Evolutionary conservation across 75 land plant genomes (phyloP), one percentile per base, ranked within the genome.

Genomic region (Larix kaempferi): DNA sequence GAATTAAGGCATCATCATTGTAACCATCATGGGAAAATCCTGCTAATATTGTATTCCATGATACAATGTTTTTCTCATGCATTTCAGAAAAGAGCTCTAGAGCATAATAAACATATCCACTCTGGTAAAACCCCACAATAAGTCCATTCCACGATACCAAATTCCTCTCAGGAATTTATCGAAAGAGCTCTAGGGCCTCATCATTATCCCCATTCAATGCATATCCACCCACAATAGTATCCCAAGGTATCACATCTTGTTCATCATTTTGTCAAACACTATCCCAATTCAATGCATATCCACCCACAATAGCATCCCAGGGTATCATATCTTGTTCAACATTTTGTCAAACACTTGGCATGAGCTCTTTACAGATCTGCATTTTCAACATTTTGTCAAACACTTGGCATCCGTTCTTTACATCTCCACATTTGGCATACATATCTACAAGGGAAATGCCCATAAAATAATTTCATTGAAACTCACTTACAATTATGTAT

Each of bases 271-370:
- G 73, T 74, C 82, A n/a, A n/a, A n/a, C 58, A 27, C 71, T 78
- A 65, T 37, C 29, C 8, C 79, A 75, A 74, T 44, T 78, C n/a
- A 66, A 82, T 52, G 77, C 65, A 78, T 77, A 89, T 3, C 84
- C 86, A 57, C 82, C 78, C 61, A 91, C 85, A 44, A 91, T 80
- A 22, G 89, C 76, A 67, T 89, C 87, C 93, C 91, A 91, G 54
- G 93, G 86, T 4, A 39, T 17, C 17, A 29, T 37, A 79, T 79
- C 62, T 27, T 15, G 23, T 14, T 74, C 6, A 41, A 17, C 27
- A 74, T 74, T 74, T 55, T 89, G 73, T 74, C 82, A n/a, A n/a
- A n/a, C 58, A 27, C 71, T 78, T 56, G 93, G 86, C 4, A 39
- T 17, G n/a, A n/a, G n/a, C n/a, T n/a, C n/a, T n/a, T n/a, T n/a